Evolutionary conservation across 2,329 filamentous ascomycete species (phyloP).

Genomic region (Exserohilum rostratum): DNA sequence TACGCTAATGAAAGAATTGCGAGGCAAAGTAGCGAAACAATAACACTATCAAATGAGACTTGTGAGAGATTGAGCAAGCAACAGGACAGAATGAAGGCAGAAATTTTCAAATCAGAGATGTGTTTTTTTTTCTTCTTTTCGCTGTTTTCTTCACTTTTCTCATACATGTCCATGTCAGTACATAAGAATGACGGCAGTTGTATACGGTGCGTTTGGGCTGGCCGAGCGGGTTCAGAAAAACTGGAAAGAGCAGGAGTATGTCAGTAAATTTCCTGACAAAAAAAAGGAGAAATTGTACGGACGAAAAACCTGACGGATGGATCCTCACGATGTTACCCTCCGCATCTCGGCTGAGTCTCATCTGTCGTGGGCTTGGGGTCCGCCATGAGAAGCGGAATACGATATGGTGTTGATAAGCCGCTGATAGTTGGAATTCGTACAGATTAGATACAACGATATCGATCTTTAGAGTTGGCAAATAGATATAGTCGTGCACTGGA

Average conservation of each 20-base stretch:
- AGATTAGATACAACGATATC: neutral
- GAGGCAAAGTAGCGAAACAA: too few species aligned
- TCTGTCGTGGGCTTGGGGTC: conserved; percentile 14
- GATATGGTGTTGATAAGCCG: too few species aligned
- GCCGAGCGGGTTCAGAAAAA: neutral
- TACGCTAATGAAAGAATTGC: too few species aligned
- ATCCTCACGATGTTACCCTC: conserved; percentile 13
- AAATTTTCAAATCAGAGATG: too few species aligned
- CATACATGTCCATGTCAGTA: too few species aligned
- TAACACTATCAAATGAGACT: too few species aligned
- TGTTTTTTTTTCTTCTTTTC: too few species aligned
- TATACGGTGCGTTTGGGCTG: too few species aligned
- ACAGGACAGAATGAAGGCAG: too few species aligned
- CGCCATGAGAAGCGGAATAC: conserved; percentile 12
- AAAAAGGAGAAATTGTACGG: neutral
- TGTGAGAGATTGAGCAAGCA: too few species aligned
- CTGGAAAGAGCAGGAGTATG: neutral
- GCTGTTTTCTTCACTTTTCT: too few species aligned
- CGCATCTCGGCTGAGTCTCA: conserved; percentile 22
- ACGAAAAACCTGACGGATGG: conserved; percentile 1
- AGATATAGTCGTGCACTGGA: neutral
- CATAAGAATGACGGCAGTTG: neutral
- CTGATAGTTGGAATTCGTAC: neutral
- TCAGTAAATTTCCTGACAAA: neutral
- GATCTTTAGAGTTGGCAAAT: too few species aligned